A percentile compares a stretch with the other conserved stretches of the same genome.
Evolutionary conservation across 331 rosid genomes (phyloP).

Genomic region (Stylosanthes scabra): DNA sequence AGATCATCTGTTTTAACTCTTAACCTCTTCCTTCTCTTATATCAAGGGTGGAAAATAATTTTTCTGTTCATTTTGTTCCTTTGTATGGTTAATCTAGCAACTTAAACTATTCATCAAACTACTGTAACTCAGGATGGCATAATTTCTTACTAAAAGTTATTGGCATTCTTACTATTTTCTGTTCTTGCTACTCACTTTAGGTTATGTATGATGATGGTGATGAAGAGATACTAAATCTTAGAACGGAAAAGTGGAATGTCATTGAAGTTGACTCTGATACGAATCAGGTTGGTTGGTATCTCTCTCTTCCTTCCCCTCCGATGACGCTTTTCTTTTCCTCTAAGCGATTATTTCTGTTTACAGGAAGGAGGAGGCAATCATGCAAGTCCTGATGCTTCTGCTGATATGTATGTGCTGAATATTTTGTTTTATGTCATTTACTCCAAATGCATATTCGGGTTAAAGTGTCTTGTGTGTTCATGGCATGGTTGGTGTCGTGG

Average conservation of each 20-base stretch:
- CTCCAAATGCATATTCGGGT: slow-evolving; percentile 5
- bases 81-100: background rate
- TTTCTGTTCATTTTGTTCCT: background rate
- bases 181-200: slow-evolving; percentile 47
- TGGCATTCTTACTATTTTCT: slow-evolving; percentile 4
- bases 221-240: slow-evolving; percentile 65
- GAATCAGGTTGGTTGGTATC: slow-evolving; percentile 59
- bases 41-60: background rate
- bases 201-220: slow-evolving; percentile 87
- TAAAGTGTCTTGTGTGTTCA: slow-evolving; percentile 13
- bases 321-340: background rate
- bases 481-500: slow-evolving; percentile 9
- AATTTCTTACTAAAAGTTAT: background rate
- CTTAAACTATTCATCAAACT: background rate
- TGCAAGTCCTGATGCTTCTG: slow-evolving; percentile 57
- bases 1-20: background rate
- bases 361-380: slow-evolving; percentile 70
- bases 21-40: background rate
- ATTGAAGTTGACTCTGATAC: slow-evolving; percentile 52
- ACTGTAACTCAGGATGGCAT: slow-evolving; percentile 6
- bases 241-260: slow-evolving; percentile 60
- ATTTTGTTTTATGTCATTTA: slow-evolving; percentile 7
- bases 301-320: slow-evolving; percentile 20
- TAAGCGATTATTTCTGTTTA: slow-evolving; percentile 30
- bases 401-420: slow-evolving; percentile 62